A percentile compares a stretch with the other conserved stretches of the same genome.
Conservation (phyloP, 768 basidiomycete genomes). For the Tephrocybe sp. region DNA sequence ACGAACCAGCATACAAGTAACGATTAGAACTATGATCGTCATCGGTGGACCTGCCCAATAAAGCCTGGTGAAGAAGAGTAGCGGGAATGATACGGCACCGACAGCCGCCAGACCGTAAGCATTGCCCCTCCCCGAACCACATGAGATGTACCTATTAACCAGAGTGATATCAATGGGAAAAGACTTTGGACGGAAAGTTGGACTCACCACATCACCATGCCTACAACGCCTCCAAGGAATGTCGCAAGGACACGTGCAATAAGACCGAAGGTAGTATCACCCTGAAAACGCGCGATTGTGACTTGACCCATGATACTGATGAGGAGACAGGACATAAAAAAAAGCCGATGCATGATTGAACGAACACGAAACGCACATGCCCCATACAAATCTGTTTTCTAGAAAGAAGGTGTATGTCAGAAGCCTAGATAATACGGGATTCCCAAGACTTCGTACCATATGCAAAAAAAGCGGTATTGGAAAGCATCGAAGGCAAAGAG, state of each 20-base stretch:
- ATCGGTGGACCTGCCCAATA: slow-evolving; percentile 75
- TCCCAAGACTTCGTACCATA: too few species aligned
- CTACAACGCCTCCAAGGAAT: slow-evolving; percentile 60
- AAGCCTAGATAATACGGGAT: too few species aligned
- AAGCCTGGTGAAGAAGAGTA: slow-evolving; percentile 67
- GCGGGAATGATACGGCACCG: slow-evolving; percentile 65
- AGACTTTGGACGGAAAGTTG: background rate
- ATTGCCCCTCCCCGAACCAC: slow-evolving; percentile 57
- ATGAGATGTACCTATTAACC: slow-evolving; percentile 61
- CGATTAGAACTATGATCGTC: slow-evolving; percentile 67
- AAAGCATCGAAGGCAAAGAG: slow-evolving; percentile 57
- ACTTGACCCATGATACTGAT: slow-evolving; percentile 72
- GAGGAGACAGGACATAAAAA: background rate
- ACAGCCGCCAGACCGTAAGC: slow-evolving; percentile 70
- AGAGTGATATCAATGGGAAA: background rate
- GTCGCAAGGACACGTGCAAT: slow-evolving; percentile 60
- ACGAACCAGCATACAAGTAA: slow-evolving; percentile 57
- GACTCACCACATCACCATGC: slow-evolving; percentile 64
- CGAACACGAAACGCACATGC: slow-evolving; percentile 41
- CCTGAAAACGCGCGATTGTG: slow-evolving; percentile 67
- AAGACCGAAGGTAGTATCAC: slow-evolving; percentile 71
- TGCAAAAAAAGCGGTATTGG: slow-evolving; percentile 52
- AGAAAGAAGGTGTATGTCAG: background rate
- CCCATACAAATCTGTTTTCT: slow-evolving; percentile 73
- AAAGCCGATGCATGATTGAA: background rate